phyloP scores from a whole-genome alignment of 1,139 yeast genomes.

The Wickerhamiella infanticola region DNA sequence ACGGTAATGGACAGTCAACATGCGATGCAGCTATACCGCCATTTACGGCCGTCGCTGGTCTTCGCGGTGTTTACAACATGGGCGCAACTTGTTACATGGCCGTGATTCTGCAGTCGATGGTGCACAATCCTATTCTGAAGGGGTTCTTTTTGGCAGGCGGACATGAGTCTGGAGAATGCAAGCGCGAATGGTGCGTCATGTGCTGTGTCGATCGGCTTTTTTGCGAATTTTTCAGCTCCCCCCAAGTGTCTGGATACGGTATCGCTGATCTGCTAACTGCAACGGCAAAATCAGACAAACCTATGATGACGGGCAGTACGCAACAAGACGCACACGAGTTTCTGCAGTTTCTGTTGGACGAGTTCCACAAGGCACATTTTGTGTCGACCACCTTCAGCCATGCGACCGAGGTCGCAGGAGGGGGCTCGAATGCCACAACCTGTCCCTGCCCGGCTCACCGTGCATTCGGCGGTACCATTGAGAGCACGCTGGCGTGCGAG shows the following conservation, averaged over 20 bases:
- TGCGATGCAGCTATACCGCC: neutral
- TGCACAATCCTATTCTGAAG: constrained; percentile 78
- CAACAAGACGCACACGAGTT: constrained; percentile 98
- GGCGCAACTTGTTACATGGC: constrained; percentile 97
- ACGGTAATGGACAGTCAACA: neutral
- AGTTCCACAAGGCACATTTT: constrained; percentile 39
- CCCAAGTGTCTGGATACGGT: constrained; percentile 51
- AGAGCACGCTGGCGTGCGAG: constrained; percentile 59
- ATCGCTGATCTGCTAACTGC: constrained; percentile 30
- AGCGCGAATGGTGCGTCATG: constrained; percentile 46
- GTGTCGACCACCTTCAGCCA: constrained; percentile 9
- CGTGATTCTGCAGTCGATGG: constrained; percentile 65
- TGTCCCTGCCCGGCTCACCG: constrained; percentile 57
- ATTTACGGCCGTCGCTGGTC: constrained; percentile 50
- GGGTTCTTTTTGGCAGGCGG: constrained; percentile 63
- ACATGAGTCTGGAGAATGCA: constrained; percentile 26
- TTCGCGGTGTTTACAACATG: constrained; percentile 78
- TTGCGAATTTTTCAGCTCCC: constrained; percentile 42
- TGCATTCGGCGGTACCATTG: constrained; percentile 60
- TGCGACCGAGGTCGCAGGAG: neutral
- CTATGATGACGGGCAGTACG: constrained; percentile 78
- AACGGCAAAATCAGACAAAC: constrained; percentile 15
- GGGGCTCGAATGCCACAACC: neutral
- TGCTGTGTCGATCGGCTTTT: constrained; percentile 75
- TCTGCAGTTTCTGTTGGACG: constrained; percentile 79